phyloP scores from a whole-genome alignment of 345 rosid species.

The Sonneratia alba region DNA sequence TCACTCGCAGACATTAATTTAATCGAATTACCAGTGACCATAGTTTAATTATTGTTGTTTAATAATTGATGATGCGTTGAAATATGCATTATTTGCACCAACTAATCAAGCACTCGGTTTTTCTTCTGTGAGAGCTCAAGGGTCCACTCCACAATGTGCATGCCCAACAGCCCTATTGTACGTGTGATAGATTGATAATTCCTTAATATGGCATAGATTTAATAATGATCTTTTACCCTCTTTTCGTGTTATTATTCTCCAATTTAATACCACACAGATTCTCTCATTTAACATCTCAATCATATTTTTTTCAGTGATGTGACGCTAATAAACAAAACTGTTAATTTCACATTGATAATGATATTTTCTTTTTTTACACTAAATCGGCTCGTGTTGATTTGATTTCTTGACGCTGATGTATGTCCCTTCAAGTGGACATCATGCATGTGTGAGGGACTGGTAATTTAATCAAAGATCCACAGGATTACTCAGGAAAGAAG shows the following conservation, averaged over 20 bases:
- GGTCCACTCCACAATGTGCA: background rate
- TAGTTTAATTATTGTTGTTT: background rate
- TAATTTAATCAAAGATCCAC: background rate
- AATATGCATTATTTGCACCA: background rate
- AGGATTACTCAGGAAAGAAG: background rate
- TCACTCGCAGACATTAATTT: too few species aligned
- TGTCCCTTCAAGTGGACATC: background rate
- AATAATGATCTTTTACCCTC: background rate
- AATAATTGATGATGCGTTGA: background rate
- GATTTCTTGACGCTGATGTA: background rate
- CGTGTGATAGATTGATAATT: background rate
- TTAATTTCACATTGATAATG: too few species aligned
- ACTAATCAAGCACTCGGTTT: background rate
- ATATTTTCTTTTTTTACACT: too few species aligned
- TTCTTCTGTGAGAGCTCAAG: background rate
- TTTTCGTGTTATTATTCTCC: background rate
- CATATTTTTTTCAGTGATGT: background rate
- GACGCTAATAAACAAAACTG: too few species aligned
- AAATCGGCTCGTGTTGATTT: too few species aligned
- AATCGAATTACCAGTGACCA: background rate
- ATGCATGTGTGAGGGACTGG: background rate
- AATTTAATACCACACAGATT: too few species aligned
- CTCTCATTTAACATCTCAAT: too few species aligned
- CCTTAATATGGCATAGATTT: background rate
- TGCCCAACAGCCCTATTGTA: background rate